Conservation (phyloP, 2,329 filamentous ascomycete species). For the Balansia obtecta region DNA sequence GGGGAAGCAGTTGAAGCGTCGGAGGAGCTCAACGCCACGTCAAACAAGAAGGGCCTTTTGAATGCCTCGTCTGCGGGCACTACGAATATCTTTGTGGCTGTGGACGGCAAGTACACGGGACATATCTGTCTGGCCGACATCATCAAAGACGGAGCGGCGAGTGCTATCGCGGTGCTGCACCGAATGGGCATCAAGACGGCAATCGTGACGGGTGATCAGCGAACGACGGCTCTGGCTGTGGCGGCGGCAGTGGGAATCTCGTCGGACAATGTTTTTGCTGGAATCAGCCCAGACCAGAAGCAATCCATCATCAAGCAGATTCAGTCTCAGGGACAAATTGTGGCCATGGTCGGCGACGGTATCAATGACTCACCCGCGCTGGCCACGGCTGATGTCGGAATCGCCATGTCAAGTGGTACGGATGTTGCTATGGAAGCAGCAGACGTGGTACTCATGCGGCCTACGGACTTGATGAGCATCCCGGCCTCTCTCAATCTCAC, state of each 20-base stretch:
- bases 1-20: constrained; percentile 50
- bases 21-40: constrained; percentile 41
- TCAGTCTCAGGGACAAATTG: constrained; percentile 60
- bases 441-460: constrained; percentile 89
- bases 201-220: constrained; percentile 89
- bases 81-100: constrained; percentile 84
- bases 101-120: constrained; percentile 71
- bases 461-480: constrained; percentile 85
- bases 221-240: constrained; percentile 70
- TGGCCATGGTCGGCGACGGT: constrained; percentile 96
- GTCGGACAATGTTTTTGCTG: constrained; percentile 63
- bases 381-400: constrained; percentile 83
- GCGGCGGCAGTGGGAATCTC: constrained; percentile 74
- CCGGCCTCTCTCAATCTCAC: constrained; percentile 74
- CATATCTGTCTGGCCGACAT: constrained; percentile 77
- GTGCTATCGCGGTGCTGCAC: constrained; percentile 69
- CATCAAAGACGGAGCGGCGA: constrained; percentile 76
- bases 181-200: constrained; percentile 77
- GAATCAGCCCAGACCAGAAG: constrained; percentile 86
- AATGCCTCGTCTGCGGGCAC: constrained; percentile 43
- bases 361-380: constrained; percentile 97
- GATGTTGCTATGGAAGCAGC: constrained; percentile 98
- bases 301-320: constrained; percentile 71
- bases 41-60: constrained; percentile 16
- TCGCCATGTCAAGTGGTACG: constrained; percentile 83